Evolutionary conservation across 2,329 filamentous ascomycete genomes (phyloP), one percentile per base, ranked within the genome.

Genomic region (Didymella sp.): DNA sequence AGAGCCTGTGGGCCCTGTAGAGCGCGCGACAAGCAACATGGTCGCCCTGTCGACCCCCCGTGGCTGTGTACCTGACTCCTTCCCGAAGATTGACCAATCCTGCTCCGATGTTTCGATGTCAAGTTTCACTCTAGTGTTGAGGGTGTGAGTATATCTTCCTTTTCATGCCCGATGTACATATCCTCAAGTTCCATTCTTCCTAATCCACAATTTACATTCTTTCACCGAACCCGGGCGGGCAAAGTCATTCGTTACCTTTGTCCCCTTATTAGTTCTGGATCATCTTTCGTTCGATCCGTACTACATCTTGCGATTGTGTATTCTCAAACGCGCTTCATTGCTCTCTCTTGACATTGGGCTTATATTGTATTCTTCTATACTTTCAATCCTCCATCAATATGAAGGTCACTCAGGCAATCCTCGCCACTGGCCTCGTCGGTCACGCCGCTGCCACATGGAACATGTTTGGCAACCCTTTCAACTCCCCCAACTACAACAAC

Each of bases 401-500:
- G 80, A 81, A 75, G 75, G 61, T 72, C 56, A 71, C 76, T 42
- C 64, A 72, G 38, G 72, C 77, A 63, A 64, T 85, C 60, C 67
- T 84, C 60, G 75, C 80, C 50, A 75, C 80, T 64, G 78, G 80
- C 61, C 71, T 82, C 42, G 75, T 72, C 61, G 71, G 76, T 62
- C 79, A 80, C 73, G 79, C 80, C 67, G 59, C 78, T 63, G 71
- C 79, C 43, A 81, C 69, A 67, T 88, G 84, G 82, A 73, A 76
- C 60, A 76, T 78, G 56, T 77, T 80, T 61, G 79, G 81, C 52
- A 69, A 76, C 44, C 76, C 81, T 58, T 96, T 87, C 82, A 81
- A 81, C 45, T 89, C 83, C 75, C 91, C 92, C 12, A 78, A 80
- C 57, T 92, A 90, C 82, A 86, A 84, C 71, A 80, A 91, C 80